phyloP scores from a whole-genome alignment of 2,329 filamentous ascomycete species.

The Botrytis hyacinthi region DNA sequence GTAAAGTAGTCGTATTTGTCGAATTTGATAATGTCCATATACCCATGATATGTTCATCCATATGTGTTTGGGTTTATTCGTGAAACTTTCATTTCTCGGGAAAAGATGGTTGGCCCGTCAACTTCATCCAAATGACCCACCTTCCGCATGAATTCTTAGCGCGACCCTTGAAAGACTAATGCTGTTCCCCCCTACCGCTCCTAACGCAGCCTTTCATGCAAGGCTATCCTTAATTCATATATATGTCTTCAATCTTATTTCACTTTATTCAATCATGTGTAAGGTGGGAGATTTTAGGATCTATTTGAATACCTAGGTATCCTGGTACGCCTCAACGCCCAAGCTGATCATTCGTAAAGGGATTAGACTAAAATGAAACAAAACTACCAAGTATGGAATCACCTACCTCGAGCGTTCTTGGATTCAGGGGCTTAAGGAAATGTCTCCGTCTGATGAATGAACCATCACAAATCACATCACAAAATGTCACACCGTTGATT shows the following conservation, averaged over 20 bases:
- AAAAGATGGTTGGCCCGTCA: conserved; percentile 17
- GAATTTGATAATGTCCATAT: not conserved
- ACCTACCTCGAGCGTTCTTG: not conserved
- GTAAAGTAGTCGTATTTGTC: not conserved
- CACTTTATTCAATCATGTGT: not conserved
- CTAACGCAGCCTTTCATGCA: not conserved
- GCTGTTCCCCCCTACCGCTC: not conserved
- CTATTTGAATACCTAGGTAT: not conserved
- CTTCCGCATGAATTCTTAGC: not conserved
- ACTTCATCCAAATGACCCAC: not conserved
- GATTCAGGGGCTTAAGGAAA: not conserved
- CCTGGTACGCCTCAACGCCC: not conserved
- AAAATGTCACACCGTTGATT: not conserved
- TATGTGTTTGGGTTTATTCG: conserved; percentile 5
- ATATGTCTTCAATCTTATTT: not conserved
- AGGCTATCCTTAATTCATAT: not conserved
- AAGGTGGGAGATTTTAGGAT: not conserved
- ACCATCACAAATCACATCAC: not conserved
- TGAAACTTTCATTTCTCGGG: conserved; percentile 1
- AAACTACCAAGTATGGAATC: not conserved
- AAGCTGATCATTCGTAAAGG: not conserved
- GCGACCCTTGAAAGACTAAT: not conserved
- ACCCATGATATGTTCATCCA: not conserved
- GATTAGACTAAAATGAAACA: not conserved
- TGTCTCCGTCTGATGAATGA: not conserved